Percentiles rank a stretch among this genome's conserved stretches.
Conservation (phyloP, 2,329 filamentous ascomycete species). For the Aspergillus sergii region DNA sequence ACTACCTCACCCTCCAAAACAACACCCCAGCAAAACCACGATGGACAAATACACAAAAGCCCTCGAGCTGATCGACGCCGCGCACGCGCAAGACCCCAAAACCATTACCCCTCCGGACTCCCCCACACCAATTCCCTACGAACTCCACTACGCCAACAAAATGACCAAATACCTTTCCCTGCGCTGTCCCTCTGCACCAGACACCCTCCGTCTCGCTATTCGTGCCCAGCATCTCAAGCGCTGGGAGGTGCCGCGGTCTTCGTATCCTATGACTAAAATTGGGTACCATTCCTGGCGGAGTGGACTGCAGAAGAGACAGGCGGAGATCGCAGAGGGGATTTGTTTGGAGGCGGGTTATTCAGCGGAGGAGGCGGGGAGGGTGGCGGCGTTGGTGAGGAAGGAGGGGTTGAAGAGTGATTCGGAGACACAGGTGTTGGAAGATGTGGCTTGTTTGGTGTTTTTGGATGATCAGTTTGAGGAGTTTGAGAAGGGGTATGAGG, state of each 20-base stretch:
- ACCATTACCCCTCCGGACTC: slow-evolving; percentile 35
- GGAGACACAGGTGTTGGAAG: slow-evolving; percentile 73
- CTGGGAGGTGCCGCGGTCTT: slow-evolving; percentile 78
- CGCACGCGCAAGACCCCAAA: slow-evolving; percentile 69
- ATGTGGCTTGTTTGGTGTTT: slow-evolving; percentile 85
- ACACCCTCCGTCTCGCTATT: slow-evolving; percentile 71
- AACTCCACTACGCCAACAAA: slow-evolving; percentile 78
- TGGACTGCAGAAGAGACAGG: slow-evolving; percentile 72
- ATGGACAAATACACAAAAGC: slow-evolving; percentile 50
- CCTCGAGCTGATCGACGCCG: slow-evolving; percentile 71
- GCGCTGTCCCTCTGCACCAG: slow-evolving; percentile 64
- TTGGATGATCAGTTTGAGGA: slow-evolving; percentile 83
- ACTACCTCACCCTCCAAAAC: too few species aligned
- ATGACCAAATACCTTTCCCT: slow-evolving; percentile 74
- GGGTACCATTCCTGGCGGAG: slow-evolving; percentile 83
- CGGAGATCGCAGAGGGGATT: slow-evolving; percentile 60
- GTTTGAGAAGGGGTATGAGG: slow-evolving; percentile 68
- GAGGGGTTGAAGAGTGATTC: slow-evolving; percentile 63
- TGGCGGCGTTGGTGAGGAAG: slow-evolving; percentile 76
- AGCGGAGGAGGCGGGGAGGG: slow-evolving; percentile 59
- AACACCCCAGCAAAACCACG: slow-evolving; percentile 5
- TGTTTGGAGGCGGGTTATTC: slow-evolving; percentile 56
- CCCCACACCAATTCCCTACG: slow-evolving; percentile 63
- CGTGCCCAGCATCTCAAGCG: slow-evolving; percentile 83
- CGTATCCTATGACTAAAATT: slow-evolving; percentile 71